These are phyloP conservation scores for Mortierella antarctica DNA, from an alignment of 192 early-diverging fungal genomes.

Conservation along the genomic window DNA sequence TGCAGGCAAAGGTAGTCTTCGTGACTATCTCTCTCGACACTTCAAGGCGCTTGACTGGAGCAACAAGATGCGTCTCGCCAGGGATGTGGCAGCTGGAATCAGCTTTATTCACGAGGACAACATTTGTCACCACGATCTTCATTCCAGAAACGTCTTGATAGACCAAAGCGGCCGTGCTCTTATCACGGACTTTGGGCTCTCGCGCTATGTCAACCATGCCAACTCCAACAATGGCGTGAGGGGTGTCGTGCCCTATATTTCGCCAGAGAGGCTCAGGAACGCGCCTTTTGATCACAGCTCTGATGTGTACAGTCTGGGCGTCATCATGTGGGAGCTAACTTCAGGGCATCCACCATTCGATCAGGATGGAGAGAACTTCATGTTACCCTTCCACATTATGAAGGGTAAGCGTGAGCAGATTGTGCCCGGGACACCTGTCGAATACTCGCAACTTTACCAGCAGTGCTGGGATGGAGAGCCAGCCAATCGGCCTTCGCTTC, in stretches of 20 bases:
- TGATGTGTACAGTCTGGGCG: slow-evolving; percentile 54
- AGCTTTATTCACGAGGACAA: slow-evolving; percentile 52
- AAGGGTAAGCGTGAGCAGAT: slow-evolving; percentile 37
- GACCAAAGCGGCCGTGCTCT: slow-evolving; percentile 45
- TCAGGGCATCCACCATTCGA: slow-evolving; percentile 46
- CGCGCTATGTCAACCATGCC: slow-evolving; percentile 33
- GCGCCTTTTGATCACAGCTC: slow-evolving; percentile 41
- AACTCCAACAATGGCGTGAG: slow-evolving; percentile 37
- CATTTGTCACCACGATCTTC: slow-evolving; percentile 52
- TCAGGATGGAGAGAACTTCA: slow-evolving; percentile 38
- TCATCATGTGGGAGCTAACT: slow-evolving; percentile 60
- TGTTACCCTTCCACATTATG: slow-evolving; percentile 43
- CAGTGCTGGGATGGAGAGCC: slow-evolving; percentile 58
- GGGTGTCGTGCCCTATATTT: slow-evolving; percentile 54
- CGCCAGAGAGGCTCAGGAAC: slow-evolving; percentile 50
- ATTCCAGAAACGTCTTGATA: slow-evolving; percentile 55
- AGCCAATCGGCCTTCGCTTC: slow-evolving; percentile 24
- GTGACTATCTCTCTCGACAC: slow-evolving; percentile 46
- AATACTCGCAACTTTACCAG: slow-evolving; percentile 53
- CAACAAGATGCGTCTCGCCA: slow-evolving; percentile 39
- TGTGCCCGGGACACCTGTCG: slow-evolving; percentile 45
- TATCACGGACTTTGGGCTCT: slow-evolving; percentile 53
- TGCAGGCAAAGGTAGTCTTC: slow-evolving; percentile 48
- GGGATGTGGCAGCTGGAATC: slow-evolving; percentile 47
- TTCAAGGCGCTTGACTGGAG: slow-evolving; percentile 31